phyloP scores from a whole-genome alignment of 768 basidiomycete genomes.

The Leccinum truebloodii region DNA sequence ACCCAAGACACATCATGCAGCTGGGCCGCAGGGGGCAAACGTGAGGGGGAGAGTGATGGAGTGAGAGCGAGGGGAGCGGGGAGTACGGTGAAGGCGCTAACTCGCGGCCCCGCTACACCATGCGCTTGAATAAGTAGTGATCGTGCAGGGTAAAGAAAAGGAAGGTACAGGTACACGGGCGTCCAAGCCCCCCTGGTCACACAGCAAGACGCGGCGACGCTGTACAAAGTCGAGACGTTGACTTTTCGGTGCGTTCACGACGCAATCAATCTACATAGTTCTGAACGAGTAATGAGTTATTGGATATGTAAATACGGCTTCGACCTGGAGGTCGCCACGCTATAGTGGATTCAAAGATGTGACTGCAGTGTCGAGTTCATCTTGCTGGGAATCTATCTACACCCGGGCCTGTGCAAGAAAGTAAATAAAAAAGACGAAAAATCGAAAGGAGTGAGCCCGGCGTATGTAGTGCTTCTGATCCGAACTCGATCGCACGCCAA shows the following conservation, averaged over 20 bases:
- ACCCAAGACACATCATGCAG: conserved; percentile 24
- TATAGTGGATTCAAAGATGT: not conserved
- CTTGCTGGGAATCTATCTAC: too few species aligned
- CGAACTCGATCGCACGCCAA: not conserved
- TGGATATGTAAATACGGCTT: not conserved
- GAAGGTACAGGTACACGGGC: not conserved
- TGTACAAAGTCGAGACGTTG: not conserved
- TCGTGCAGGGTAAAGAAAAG: not conserved
- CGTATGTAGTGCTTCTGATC: not conserved
- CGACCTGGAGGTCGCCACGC: not conserved
- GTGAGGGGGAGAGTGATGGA: not conserved
- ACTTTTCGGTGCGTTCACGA: not conserved
- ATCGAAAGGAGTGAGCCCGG: too few species aligned
- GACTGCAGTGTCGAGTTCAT: not conserved
- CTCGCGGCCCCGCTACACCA: not conserved
- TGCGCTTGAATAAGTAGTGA: not conserved
- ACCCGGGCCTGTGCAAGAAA: too few species aligned
- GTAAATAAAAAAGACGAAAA: too few species aligned
- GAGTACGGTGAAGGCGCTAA: not conserved
- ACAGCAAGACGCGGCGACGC: not conserved
- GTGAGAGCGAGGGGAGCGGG: not conserved
- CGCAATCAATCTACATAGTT: not conserved
- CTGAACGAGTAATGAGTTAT: not conserved
- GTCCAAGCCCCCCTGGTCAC: not conserved
- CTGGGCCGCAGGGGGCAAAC: not conserved